Evolutionary conservation across 768 basidiomycete species (phyloP).

Genomic region (Auriculariales sp.): DNA sequence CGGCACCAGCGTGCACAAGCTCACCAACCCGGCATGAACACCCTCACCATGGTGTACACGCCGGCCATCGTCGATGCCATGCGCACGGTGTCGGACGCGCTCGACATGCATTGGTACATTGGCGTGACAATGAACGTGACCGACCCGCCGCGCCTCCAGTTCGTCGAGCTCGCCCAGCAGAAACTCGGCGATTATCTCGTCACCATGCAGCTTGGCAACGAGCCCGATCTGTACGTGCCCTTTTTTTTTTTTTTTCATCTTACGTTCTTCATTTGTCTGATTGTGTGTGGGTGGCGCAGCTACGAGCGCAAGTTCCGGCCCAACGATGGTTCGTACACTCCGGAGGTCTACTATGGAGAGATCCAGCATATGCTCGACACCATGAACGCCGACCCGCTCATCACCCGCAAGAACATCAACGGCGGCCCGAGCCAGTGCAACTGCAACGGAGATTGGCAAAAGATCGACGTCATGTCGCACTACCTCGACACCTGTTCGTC

Average conservation of each 20-base stretch:
- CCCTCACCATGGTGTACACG: constrained; percentile 51
- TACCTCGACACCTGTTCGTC: constrained; percentile 29
- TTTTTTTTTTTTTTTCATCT: background rate
- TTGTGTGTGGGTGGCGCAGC: background rate
- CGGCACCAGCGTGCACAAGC: background rate
- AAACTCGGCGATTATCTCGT: background rate
- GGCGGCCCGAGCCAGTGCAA: constrained; percentile 48
- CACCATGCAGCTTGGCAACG: background rate
- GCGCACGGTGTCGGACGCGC: constrained; percentile 39
- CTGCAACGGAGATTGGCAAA: constrained; percentile 30
- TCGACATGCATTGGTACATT: constrained; percentile 53
- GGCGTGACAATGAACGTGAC: constrained; percentile 20
- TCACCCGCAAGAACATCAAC: constrained; percentile 29
- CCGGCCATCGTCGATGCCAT: constrained; percentile 53
- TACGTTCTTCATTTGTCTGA: background rate
- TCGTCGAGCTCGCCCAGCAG: background rate
- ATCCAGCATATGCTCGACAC: background rate
- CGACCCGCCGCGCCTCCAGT: background rate
- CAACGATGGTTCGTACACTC: constrained; percentile 10
- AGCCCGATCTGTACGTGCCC: background rate
- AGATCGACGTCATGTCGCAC: constrained; percentile 24
- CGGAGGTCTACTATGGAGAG: background rate
- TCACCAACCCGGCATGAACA: constrained; percentile 29
- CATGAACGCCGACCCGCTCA: background rate
- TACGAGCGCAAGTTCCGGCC: background rate